Evolutionary conservation across 495 filamentous ascomycete genomes (phyloP).

Genomic region (Xylaria curta): DNA sequence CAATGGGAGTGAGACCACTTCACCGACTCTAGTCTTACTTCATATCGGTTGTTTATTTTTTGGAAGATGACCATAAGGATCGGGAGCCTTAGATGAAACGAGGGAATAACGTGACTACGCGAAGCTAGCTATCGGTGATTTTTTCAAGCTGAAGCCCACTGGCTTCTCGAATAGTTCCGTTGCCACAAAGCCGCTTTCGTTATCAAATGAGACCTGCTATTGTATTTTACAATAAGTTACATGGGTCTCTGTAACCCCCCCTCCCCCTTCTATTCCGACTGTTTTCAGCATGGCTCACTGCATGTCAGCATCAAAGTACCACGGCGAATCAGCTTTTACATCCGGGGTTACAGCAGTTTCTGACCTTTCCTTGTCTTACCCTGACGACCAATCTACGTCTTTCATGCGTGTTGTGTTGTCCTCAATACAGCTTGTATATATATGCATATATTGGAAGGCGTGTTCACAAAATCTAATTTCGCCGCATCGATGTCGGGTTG

Average conservation of each 20-base stretch:
- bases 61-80: not conserved
- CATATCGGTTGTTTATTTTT: not conserved
- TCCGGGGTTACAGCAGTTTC: slow-evolving; percentile 32
- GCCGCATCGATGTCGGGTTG: slow-evolving; percentile 6
- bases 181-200: slow-evolving; percentile 1
- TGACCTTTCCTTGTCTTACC: slow-evolving; percentile 36
- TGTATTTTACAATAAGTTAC: slow-evolving; percentile 6
- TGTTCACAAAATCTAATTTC: slow-evolving; percentile 15
- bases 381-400: not conserved
- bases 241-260: slow-evolving; percentile 5
- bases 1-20: slow-evolving; percentile 22
- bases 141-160: not conserved
- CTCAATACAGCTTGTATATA: slow-evolving; percentile 24
- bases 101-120: slow-evolving; percentile 1
- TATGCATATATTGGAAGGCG: not conserved
- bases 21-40: slow-evolving; percentile 26
- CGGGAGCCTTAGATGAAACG: not conserved
- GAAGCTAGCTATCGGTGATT: not conserved
- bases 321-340: slow-evolving; percentile 30
- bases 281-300: slow-evolving; percentile 21
- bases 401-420: too few species aligned
- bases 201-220: slow-evolving; percentile 21
- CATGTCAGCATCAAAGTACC: slow-evolving; percentile 26
- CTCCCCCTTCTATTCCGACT: not conserved
- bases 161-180: slow-evolving; percentile 10